Base-by-base conservation (phyloP, 2,329 filamentous ascomycete genomes). In the Colletotrichum limetticola region DNA sequence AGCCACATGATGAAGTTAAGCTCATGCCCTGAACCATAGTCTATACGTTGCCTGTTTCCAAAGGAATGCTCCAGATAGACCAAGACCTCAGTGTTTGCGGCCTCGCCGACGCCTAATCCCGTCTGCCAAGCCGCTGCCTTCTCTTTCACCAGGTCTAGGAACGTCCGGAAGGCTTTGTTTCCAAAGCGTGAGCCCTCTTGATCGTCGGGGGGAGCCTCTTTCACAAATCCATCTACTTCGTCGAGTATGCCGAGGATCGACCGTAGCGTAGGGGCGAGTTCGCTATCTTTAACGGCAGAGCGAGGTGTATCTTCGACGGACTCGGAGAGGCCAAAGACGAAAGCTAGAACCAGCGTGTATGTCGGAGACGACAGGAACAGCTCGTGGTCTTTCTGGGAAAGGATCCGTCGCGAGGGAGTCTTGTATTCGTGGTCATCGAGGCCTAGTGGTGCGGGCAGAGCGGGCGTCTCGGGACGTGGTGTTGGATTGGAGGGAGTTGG, bases 1-100 rank as follows among this genome's bases (percentile, higher is more conserved):
- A 98, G 89, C 95, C 96, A 99, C 80, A 98, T 93, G 82, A 96
- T 88, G 84, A 99, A 98, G 86, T 99, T 98, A 74, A 99, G 89
- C 84, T 99, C 97, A 82, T 99, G 97, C 2, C 97, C 97, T 0
- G 95, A 98, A 63, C 97, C 97, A 82, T 99, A 99, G 85, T 99
- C 97, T 78, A 99, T 97, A 53, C 96, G 91, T 64, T 90, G 90
- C 57, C 92, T 90, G 80, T 97, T 98, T 58, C 97, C 97, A 76
- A 98, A 95, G 0, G 94, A 92, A 79, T 97, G 90, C 75, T 89
- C 85, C 42, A 99, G 88, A 83, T 99, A 99, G 35, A 92, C 91
- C 0, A 92, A 92, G 5, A 93, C 86, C 80, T 99, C 97, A 3
- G 88, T 83, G 60, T 92, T 86, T 16, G 93, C 92, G 14, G 81